phyloP scores from a whole-genome alignment of 257 asterid species.

The Solanum acaule region DNA sequence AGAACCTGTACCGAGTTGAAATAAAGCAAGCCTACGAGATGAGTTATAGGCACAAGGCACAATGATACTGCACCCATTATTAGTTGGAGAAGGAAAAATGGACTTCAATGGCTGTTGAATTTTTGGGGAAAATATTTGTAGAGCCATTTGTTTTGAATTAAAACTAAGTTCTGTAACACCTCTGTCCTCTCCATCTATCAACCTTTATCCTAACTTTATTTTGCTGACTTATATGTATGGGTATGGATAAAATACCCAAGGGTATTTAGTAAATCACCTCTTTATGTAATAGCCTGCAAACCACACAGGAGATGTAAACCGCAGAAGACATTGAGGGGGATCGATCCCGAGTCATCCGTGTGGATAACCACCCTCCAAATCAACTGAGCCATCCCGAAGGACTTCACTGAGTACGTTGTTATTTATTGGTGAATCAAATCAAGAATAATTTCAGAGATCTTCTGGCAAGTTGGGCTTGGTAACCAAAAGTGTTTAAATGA shows the following conservation, averaged over 20 bases:
- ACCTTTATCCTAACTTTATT: not conserved
- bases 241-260: not conserved
- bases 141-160: not conserved
- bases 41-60: constrained; percentile 18
- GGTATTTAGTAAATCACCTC: not conserved
- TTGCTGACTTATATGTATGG: not conserved
- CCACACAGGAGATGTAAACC: too few relatives aligned
- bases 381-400: too few relatives aligned
- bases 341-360: too few relatives aligned
- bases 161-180: not conserved
- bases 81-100: not conserved
- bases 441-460: not conserved
- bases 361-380: too few relatives aligned
- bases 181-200: not conserved
- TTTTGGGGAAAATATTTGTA: not conserved
- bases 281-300: too few relatives aligned
- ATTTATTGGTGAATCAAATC: not conserved
- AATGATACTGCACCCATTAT: not conserved
- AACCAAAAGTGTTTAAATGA: not conserved
- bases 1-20: constrained; percentile 34
- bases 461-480: fast-evolving
- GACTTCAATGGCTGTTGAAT: not conserved
- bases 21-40: constrained; percentile 36
- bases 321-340: too few relatives aligned
- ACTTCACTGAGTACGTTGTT: not conserved